Evolutionary conservation across 2,329 filamentous ascomycete species (phyloP), one percentile per base, ranked within the genome.

Genomic region (Fonsecaea multimorphosa): DNA sequence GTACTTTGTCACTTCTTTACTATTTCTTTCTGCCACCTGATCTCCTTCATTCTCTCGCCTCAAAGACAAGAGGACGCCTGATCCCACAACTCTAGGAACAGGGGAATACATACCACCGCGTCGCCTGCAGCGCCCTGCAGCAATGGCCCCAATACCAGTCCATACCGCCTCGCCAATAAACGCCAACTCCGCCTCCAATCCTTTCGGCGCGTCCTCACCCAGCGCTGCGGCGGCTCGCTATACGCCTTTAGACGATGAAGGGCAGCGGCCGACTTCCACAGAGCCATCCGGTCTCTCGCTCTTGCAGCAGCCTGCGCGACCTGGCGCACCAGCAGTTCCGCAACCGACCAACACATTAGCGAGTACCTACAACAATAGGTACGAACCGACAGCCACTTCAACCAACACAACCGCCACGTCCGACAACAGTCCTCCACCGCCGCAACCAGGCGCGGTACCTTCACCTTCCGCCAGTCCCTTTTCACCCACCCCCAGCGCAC

Each of bases 111-210:
- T 12, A 22, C 19, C 19, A 24, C 16, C 44, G 5, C 19, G 19
- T 24, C 44, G 44, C 44, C 19, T 24, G 19, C 44, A 8, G 19
- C 22, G 19, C 22, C n/a, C 44, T 29, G 27, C 40, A 38, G 58
- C 55, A 22, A 68, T 68, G 66, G 29, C 68, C 51, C 64, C 68
- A 5, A 60, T 73, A 34, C 63, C 68, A 22, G 61, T 71, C 31
- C 67, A 73, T 59, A 69, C 67, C 4, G 53, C 68, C 19, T 71
- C 69, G 27, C 70, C 70, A 27, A 68, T 71, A 40, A 72, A 71
- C 65, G 55, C 63, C 19, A 72, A 68, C 49, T 7, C 34, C 27
- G 60, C 67, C n/a, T 57, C 61, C 3, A 27, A 61, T 31, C 34
- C 68, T 8, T 46, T 55, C n/a, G 60, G 32, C 2, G 56, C 53